A percentile compares a stretch with the other conserved stretches of the same genome.
Evolutionary conservation across 169 alveolate species (phyloP).

Genomic region (Plasmodium billcollinsi): DNA sequence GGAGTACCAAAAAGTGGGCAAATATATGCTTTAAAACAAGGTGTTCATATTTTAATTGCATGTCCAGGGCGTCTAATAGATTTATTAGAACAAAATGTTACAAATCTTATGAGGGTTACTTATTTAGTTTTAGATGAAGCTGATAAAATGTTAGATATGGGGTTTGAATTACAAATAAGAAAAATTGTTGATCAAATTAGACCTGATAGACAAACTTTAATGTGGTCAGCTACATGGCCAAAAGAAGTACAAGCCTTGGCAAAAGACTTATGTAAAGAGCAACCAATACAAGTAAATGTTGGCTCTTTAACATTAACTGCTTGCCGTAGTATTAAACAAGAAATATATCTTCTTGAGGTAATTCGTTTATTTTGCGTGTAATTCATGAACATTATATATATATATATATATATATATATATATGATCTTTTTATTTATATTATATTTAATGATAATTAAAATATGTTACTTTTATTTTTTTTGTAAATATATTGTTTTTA

Average conservation of each 20-base stretch:
- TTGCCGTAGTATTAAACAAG: slow-evolving; percentile 94
- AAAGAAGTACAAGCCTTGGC: slow-evolving; percentile 96
- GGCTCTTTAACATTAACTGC: slow-evolving; percentile 95
- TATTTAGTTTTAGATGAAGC: slow-evolving; percentile 99
- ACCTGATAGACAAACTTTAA: slow-evolving; percentile 95
- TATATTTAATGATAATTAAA: not conserved
- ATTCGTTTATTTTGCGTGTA: not conserved
- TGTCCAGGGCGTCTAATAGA: slow-evolving; percentile 97
- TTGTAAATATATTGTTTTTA: not conserved
- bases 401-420: not conserved
- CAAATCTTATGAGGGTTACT: slow-evolving; percentile 96
- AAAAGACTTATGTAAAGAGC: slow-evolving; percentile 93
- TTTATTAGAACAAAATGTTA: slow-evolving; percentile 92
- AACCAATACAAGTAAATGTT: slow-evolving; percentile 97
- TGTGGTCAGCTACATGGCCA: slow-evolving; percentile 99
- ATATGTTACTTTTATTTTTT: not conserved
- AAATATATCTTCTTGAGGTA: slow-evolving; percentile 88
- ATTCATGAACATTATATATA: not conserved
- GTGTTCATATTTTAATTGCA: slow-evolving; percentile 98
- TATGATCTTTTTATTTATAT: not conserved
- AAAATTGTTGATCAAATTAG: slow-evolving; percentile 93
- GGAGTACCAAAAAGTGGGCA: slow-evolving; percentile 95
- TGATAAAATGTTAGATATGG: slow-evolving; percentile 99
- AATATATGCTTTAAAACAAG: slow-evolving; percentile 90
- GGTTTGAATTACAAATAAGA: slow-evolving; percentile 98